Percentiles rank a stretch among this genome's conserved stretches.
Evolutionary conservation across 345 rosid species (phyloP).

Genomic region (Zanthoxylum bungeanum): DNA sequence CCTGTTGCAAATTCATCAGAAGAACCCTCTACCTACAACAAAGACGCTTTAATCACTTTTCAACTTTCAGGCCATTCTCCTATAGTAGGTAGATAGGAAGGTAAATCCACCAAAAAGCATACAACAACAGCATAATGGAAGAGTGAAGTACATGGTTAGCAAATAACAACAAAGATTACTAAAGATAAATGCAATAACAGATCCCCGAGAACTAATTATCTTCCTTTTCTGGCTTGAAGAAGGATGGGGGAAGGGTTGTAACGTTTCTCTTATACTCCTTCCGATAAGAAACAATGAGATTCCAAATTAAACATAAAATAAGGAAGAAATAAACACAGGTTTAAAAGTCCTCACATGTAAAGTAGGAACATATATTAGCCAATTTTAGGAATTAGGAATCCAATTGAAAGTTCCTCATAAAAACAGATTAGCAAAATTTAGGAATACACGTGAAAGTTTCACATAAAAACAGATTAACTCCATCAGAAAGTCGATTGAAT

Average conservation of each 20-base stretch:
- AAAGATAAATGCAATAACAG: not conserved
- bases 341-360: not conserved
- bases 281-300: not conserved
- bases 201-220: not conserved
- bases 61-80: not conserved
- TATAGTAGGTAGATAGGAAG: not conserved
- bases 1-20: conserved; percentile 55
- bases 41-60: conserved; percentile 6
- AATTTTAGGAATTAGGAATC: not conserved
- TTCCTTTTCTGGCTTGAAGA: not conserved
- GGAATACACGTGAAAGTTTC: not conserved
- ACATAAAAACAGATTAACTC: not conserved
- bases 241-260: not conserved
- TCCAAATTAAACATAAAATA: not conserved
- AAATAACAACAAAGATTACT: not conserved
- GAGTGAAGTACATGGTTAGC: not conserved
- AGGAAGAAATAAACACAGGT: not conserved
- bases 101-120: not conserved
- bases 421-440: too few relatives aligned
- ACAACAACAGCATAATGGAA: not conserved
- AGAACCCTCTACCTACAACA: conserved; percentile 7
- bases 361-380: not conserved
- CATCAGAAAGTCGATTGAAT: not conserved
- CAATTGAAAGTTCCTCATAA: too few relatives aligned
- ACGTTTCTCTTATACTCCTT: not conserved